Conservation (phyloP, 148 eudicot species). For the Fallopia convolvulus region DNA sequence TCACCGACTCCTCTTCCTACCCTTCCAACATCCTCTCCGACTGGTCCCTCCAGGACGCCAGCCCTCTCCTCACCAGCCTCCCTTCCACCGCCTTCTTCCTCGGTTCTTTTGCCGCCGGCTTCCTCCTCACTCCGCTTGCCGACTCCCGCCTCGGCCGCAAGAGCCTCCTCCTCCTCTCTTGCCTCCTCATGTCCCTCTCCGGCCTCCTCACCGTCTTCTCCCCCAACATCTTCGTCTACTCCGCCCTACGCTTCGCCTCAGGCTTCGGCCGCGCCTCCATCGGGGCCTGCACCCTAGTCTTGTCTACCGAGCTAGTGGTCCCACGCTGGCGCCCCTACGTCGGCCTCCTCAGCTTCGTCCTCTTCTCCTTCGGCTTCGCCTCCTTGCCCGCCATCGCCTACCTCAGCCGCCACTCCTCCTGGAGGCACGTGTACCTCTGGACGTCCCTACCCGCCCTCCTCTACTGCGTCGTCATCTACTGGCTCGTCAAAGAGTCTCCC, state of each 20-base stretch:
- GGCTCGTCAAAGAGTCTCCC: conserved; percentile 18
- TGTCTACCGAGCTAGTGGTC: conserved; percentile 56
- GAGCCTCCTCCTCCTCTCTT: conserved; percentile 30
- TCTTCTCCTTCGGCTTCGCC: conserved; percentile 49
- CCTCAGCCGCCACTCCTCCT: conserved; percentile 24
- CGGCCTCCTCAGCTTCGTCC: conserved; percentile 40
- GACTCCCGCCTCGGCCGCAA: conserved; percentile 63
- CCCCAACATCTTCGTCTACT: conserved; percentile 24
- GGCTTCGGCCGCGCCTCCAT: conserved; percentile 56
- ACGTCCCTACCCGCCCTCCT: conserved; percentile 39
- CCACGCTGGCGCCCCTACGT: conserved; percentile 47
- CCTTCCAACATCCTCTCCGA: conserved; percentile 38
- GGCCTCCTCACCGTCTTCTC: conserved; percentile 40
- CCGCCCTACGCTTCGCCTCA: conserved; percentile 31
- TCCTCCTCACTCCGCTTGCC: conserved; percentile 40
- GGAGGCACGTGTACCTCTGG: conserved; percentile 51
- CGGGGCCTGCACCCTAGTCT: conserved; percentile 52
- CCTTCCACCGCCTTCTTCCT: conserved; percentile 60
- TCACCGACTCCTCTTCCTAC: conserved; percentile 39
- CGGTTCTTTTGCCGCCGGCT: conserved; percentile 47
- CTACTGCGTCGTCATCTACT: conserved; percentile 26
- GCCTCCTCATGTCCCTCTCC: conserved; percentile 45
- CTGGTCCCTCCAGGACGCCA: conserved; percentile 48
- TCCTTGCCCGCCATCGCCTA: conserved; percentile 39
- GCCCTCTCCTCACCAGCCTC: conserved; percentile 36